Evolutionary conservation across 352 stramenopile genomes (phyloP), one percentile per base, ranked within the genome.

Genomic region (Phytophthora fragariae): DNA sequence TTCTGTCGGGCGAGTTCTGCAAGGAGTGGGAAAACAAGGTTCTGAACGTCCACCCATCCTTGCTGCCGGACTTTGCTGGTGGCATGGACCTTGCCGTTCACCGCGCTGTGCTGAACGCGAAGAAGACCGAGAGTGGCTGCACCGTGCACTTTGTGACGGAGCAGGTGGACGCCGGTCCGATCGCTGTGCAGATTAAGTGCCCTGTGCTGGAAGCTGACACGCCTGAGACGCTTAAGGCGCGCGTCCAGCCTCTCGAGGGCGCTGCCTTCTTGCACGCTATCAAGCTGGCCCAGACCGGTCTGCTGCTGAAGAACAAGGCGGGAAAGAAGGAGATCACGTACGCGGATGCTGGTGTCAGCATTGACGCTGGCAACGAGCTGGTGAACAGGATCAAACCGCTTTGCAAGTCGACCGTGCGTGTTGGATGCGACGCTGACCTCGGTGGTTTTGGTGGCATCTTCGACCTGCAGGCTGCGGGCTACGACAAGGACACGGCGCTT

Each of bases 51-150:
- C 98, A 99, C 83, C 98, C 98, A 54, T 99, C 97, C 47, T 89
- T 99, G 37, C 88, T 99, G 21, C 98, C 98, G 14, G 98, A 99
- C 63, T 99, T 99, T 82, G 98, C 97, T 67, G 98, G 98, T n/a
- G 97, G 98, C 56, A 99, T 99, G 98, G 98, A 99, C 82, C 81
- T 99, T 55, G 94, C 93, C n/a, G 98, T 99, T 31, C 98, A 99
- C 84, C 91, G 98, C 80, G 97, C 96, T 44, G 98, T 99, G 59
- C 84, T 99, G 41, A 94, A 98, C 65, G 97, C 97, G 35, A 96
- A 98, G 63, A 98, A 98, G 81, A 91, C 84, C 9, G 88, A 98
- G 76, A 98, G 87, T 57, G 98, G 98, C 17, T 99, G 98, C 85
- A 99, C 98, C 5, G 97, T 99, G 62, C 98, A 99, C 84, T 96